phyloP scores from a whole-genome alignment of 345 rosid species.

The Gossypium longicalyx region DNA sequence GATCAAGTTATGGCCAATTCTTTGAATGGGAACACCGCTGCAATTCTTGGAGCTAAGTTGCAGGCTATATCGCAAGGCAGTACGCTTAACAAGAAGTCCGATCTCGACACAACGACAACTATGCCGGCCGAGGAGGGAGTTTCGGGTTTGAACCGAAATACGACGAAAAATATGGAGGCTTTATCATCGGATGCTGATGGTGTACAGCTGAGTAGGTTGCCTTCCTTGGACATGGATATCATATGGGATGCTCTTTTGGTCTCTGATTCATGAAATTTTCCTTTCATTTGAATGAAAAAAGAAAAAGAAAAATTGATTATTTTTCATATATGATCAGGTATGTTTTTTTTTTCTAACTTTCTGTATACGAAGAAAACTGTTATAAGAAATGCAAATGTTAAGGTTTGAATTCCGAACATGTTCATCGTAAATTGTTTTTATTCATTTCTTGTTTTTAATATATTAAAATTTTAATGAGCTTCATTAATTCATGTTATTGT shows the following conservation, averaged over 20 bases:
- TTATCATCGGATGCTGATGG: conserved; percentile 42
- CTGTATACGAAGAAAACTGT: too few relatives aligned
- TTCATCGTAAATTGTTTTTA: neutral
- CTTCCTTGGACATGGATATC: conserved; percentile 93
- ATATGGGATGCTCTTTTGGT: conserved; percentile 89
- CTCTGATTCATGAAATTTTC: conserved; percentile 38
- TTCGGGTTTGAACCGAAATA: conserved; percentile 18
- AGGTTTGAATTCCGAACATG: neutral
- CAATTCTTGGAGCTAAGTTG: conserved; percentile 68
- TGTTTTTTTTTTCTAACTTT: too few relatives aligned
- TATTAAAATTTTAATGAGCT: too few relatives aligned
- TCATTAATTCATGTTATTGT: too few relatives aligned
- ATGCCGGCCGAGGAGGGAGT: conserved; percentile 5
- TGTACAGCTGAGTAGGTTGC: conserved; percentile 89
- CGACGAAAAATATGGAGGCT: conserved; percentile 26
- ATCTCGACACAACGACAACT: neutral
- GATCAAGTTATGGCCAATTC: conserved; percentile 46
- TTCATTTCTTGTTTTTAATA: too few relatives aligned
- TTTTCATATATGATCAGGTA: too few relatives aligned
- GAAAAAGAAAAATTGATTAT: neutral
- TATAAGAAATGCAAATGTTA: too few relatives aligned
- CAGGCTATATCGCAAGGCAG: conserved; percentile 48
- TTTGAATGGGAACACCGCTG: conserved; percentile 43
- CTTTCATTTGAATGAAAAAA: conserved; percentile 4
- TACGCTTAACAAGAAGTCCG: conserved; percentile 17